Conservation (phyloP, 441 rosid genomes). For the Populus hybrid region DNA sequence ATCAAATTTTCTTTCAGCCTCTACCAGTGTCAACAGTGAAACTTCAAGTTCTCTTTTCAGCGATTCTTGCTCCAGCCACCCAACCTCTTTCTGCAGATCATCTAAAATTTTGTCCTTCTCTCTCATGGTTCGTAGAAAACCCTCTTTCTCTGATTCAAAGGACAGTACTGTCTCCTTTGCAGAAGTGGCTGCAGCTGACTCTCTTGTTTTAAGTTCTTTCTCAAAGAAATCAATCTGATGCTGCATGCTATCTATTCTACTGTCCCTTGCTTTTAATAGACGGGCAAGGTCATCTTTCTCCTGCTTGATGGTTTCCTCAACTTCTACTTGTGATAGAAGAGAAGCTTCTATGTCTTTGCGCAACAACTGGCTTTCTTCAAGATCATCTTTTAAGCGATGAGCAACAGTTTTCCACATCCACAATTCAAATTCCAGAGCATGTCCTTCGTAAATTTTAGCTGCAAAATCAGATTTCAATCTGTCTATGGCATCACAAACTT, state of each 20-base stretch:
- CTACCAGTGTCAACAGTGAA: slow-evolving; percentile 39
- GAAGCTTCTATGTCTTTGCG: slow-evolving; percentile 83
- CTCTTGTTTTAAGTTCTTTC: slow-evolving; percentile 40
- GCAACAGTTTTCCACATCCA: slow-evolving; percentile 90
- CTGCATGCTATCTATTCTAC: slow-evolving; percentile 33
- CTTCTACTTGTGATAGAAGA: slow-evolving; percentile 75
- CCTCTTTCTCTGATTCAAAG: slow-evolving; percentile 40
- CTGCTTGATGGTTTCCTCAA: slow-evolving; percentile 55
- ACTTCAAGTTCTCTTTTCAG: slow-evolving; percentile 60
- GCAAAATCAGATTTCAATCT: slow-evolving; percentile 38
- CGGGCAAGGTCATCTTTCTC: slow-evolving; percentile 46
- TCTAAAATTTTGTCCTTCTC: slow-evolving; percentile 46
- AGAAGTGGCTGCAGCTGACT: slow-evolving; percentile 28
- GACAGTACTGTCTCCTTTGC: slow-evolving; percentile 29
- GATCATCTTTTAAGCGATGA: slow-evolving; percentile 58
- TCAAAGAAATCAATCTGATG: slow-evolving; percentile 37
- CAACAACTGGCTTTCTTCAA: slow-evolving; percentile 58
- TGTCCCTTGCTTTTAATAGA: slow-evolving; percentile 38
- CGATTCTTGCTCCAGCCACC: slow-evolving; percentile 64
- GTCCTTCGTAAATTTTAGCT: slow-evolving; percentile 58
- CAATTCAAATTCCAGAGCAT: slow-evolving; percentile 68
- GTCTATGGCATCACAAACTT: slow-evolving; percentile 26
- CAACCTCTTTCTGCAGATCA: slow-evolving; percentile 45
- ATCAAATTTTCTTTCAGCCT: slow-evolving; percentile 45
- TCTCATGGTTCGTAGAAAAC: slow-evolving; percentile 26